Evolutionary conservation across 2,329 filamentous ascomycete genomes (phyloP).

Genomic region (Calonectria montana): DNA sequence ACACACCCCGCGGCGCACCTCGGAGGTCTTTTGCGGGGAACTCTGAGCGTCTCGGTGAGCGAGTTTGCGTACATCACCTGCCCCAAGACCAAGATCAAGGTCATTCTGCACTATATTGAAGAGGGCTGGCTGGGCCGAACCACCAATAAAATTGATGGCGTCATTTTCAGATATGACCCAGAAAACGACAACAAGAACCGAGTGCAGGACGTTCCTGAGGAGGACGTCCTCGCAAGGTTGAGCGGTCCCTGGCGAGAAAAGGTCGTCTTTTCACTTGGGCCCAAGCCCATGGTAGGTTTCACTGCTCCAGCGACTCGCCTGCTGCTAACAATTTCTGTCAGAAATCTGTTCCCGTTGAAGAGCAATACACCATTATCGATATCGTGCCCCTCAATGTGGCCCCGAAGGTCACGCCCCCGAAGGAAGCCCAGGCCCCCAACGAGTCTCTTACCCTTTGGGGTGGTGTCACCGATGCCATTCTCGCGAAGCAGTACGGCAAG

Average conservation of each 20-base stretch:
- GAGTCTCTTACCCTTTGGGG: constrained; percentile 92
- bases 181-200: constrained; percentile 83
- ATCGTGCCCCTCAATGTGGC: constrained; percentile 84
- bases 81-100: constrained; percentile 89
- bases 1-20: constrained; percentile 95
- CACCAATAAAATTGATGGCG: constrained; percentile 91
- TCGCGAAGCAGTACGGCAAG: constrained; percentile 82
- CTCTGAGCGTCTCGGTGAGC: constrained; percentile 89
- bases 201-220: constrained; percentile 87
- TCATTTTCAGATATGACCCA: constrained; percentile 91
- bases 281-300: constrained; percentile 70
- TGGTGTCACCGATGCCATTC: constrained; percentile 87
- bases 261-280: constrained; percentile 69
- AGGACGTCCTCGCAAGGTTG: constrained; percentile 84
- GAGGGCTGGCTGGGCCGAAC: constrained; percentile 94
- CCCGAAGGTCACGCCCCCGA: constrained; percentile 82
- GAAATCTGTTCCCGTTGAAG: constrained; percentile 62
- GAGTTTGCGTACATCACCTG: constrained; percentile 92
- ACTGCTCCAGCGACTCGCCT: neutral
- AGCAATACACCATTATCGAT: constrained; percentile 84
- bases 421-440: constrained; percentile 83
- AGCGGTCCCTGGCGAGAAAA: constrained; percentile 88
- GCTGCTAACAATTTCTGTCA: constrained; percentile 30
- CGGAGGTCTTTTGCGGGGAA: constrained; percentile 86
- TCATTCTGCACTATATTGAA: constrained; percentile 91